phyloP scores from a whole-genome alignment of 1,284 basidiomycete species.

The Afroboletus lepidellus region DNA sequence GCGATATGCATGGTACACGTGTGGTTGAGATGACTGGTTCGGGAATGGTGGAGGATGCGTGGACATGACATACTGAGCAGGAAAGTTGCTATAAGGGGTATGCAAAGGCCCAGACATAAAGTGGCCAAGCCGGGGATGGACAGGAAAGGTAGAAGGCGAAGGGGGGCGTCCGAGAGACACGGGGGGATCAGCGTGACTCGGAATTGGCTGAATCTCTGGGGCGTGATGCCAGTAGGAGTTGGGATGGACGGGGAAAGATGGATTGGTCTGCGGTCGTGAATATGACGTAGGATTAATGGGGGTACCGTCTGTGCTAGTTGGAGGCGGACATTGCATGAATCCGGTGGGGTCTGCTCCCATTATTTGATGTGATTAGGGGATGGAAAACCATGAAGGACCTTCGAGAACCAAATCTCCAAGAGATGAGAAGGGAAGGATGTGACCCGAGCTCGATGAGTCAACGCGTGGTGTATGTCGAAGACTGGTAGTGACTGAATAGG shows the following conservation, averaged over 20 bases:
- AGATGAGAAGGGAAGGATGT: not conserved
- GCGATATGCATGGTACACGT: constrained; percentile 37
- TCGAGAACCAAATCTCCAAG: not conserved
- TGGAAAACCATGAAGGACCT: not conserved
- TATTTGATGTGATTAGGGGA: not conserved
- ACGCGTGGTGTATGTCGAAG: too few relatives aligned
- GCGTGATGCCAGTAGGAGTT: not conserved
- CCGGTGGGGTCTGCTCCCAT: not conserved
- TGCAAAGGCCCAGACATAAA: constrained; percentile 27
- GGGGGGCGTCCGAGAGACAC: not conserved
- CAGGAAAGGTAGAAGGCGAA: constrained; percentile 1
- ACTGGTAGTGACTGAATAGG: too few relatives aligned
- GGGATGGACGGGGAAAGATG: not conserved
- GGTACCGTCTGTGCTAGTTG: not conserved
- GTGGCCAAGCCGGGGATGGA: constrained; percentile 7
- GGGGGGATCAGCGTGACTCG: not conserved
- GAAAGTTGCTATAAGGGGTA: constrained; percentile 38
- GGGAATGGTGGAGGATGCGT: constrained; percentile 39
- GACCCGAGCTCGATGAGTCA: not conserved
- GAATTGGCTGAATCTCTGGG: not conserved
- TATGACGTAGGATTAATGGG: not conserved
- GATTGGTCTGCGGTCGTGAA: not conserved
- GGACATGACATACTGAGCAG: constrained; percentile 49
- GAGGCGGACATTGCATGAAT: not conserved
- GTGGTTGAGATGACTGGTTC: constrained; percentile 38